Evolutionary conservation across 2,329 filamentous ascomycete genomes (phyloP), one percentile per base, ranked within the genome.

Genomic region (Colletotrichum sp.): DNA sequence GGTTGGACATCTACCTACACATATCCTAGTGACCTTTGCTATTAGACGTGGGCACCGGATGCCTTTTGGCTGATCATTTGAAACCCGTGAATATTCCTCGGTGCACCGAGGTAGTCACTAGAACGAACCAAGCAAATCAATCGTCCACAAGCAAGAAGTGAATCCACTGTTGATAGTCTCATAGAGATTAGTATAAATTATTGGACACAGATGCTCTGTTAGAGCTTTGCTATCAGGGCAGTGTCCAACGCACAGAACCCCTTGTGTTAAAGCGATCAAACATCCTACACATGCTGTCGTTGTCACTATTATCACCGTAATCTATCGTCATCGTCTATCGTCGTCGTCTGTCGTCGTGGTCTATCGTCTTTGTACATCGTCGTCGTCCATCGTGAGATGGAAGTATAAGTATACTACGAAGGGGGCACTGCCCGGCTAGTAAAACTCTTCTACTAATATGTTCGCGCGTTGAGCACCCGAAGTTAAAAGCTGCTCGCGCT

Each of bases 171-270:
- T 21, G n/a, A 52, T 52, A 21, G 44, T 21, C 44, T 13, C 10
- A 49, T n/a, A 49, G 44, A 21, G 44, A 49, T 49, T 49, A 3
- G 44, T 3, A 44, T 44, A n/a, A n/a, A 44, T 44, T 18, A 44
- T 44, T 4, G 18, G 9, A 0, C 18, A 3, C 39, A n/a, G 18
- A n/a, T 44, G 2, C 1, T n/a, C 18, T 44, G 3, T 3, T 44
- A n/a, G 18, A 16, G 15, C 0, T 36, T 36, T 16, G 34, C 7
- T 36, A 2, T 16, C 0, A 0, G 1, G 15, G 15, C 34, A 36
- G 34, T 16, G 15, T 16, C 15, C 34, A 36, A 36, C 34, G 34
- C 15, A 36, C 34, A 36, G 0, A 36, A 1, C 3, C 34, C 15
- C 34, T 36, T 5, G 0, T 36, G 2, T 36, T 16, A 16, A 2